Evolutionary conservation across 148 eudicot genomes (phyloP), one percentile per base, ranked within the genome.

Genomic region (Amaranthus hypochondriacus): DNA sequence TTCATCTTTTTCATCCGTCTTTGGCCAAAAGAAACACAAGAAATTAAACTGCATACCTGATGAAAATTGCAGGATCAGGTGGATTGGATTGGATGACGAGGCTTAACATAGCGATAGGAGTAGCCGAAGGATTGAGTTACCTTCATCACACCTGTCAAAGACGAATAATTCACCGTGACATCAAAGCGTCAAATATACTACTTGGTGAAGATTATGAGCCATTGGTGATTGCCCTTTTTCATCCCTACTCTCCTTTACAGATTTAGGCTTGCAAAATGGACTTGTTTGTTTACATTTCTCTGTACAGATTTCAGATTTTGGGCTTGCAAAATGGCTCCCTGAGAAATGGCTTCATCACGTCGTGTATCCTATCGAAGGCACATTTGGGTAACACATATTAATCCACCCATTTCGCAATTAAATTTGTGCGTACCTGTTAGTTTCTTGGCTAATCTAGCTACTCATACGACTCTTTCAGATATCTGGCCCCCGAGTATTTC

Each of bases 301-400:
- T 68, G 46, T 81, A 80, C 84, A 95, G 99, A 92, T 95, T 79
- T 95, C 97, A 62, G 99, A 95, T 77, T 95, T 90, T 71, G 99
- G 99, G 67, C 83, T 92, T 28, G 97, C 97, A 60, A 95, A 95
- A 79, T 95, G 99, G 99, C 96, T 92, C 7, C 99, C 97, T 46
- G 94, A 92, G 48, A 87, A 86, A 64, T 92, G 99, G 97, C 55
- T 81, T 82, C 93, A 95, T 67, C 98, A 90, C 83, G 88, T 90
- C 60, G 89, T 92, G 49, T 76, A 86, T 71, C 98, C 98, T 8
- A 92, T 95, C 74, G 98, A 92, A 77, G 98, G 98, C 47, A 95
- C 98, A 75, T 95, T 95, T 70, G 97, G 98, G 97, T 95, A 89
- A 79, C 68, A 56, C 46, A 53, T 21, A 42, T 57, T 51, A 44